Percentiles rank a stretch among this genome's conserved stretches.
Conservation (phyloP, 768 basidiomycete genomes). For the Lentinula sp. region DNA sequence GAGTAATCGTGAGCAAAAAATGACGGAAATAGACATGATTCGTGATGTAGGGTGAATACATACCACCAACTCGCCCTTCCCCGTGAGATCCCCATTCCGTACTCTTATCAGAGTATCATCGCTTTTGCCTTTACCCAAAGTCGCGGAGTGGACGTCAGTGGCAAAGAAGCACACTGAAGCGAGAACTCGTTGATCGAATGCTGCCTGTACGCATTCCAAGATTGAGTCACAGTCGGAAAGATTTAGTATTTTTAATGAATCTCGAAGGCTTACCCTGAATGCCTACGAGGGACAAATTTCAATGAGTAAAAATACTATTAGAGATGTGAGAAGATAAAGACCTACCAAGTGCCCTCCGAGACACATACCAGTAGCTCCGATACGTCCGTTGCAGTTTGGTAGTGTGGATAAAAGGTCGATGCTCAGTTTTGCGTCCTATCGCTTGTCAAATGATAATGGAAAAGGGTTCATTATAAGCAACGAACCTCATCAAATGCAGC, state of each 20-base stretch:
- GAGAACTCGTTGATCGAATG: constrained; percentile 80
- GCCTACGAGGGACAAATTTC: constrained; percentile 21
- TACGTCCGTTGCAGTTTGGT: constrained; percentile 85
- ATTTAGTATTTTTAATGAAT: neutral
- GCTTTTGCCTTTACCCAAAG: constrained; percentile 77
- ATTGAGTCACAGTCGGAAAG: neutral
- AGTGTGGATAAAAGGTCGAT: constrained; percentile 70
- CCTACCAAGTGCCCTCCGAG: constrained; percentile 77
- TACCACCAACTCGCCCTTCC: constrained; percentile 82
- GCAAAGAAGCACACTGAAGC: constrained; percentile 92
- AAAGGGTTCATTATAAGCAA: neutral
- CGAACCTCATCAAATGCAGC: constrained; percentile 83
- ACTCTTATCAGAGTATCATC: constrained; percentile 80
- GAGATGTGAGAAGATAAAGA: neutral
- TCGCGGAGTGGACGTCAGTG: constrained; percentile 86
- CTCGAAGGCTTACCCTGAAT: constrained; percentile 26
- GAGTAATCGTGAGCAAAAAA: neutral
- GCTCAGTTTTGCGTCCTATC: constrained; percentile 71
- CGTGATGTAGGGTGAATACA: constrained; percentile 17
- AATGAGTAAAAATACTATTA: neutral
- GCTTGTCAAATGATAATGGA: neutral
- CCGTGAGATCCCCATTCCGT: constrained; percentile 64
- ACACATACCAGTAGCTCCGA: constrained; percentile 91
- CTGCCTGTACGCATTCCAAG: constrained; percentile 45
- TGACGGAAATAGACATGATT: neutral